Percentiles rank a stretch among this genome's conserved stretches.
Conservation (phyloP, 768 basidiomycete genomes). For the Asterophora lycoperdoides region DNA sequence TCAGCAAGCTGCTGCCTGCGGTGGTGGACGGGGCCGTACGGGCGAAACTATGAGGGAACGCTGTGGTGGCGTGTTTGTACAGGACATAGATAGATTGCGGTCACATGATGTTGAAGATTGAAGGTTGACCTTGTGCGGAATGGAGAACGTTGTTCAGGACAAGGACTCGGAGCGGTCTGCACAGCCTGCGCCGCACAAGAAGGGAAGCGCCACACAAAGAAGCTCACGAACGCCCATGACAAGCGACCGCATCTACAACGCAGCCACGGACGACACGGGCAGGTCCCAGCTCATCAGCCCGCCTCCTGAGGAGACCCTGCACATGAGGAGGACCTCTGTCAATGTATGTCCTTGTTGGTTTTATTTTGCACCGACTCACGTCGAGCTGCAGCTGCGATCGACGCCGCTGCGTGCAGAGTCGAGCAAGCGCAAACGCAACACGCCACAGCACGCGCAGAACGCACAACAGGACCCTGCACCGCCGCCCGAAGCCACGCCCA, state of each 20-base stretch:
- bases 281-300: conserved; percentile 47
- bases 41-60: neutral
- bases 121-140: neutral
- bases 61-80: conserved; percentile 4
- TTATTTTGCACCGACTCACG: too few species aligned
- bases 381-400: conserved; percentile 8
- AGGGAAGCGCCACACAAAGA: neutral
- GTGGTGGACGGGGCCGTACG: neutral
- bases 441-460: conserved; percentile 16
- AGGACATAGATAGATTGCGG: conserved; percentile 4
- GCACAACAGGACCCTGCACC: conserved; percentile 18
- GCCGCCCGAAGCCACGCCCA: conserved; percentile 45
- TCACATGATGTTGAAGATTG: conserved; percentile 22
- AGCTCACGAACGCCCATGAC: conserved; percentile 15
- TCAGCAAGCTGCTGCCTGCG: neutral
- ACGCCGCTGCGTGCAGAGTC: conserved; percentile 17
- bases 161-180: conserved; percentile 8
- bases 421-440: conserved; percentile 35
- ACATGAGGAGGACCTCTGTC: conserved; percentile 20
- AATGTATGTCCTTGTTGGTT: neutral
- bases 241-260: conserved; percentile 17
- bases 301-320: conserved; percentile 55
- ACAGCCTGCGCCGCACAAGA: conserved; percentile 4
- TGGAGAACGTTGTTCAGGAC: conserved; percentile 4
- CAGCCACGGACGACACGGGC: conserved; percentile 11